These are phyloP conservation scores for Eremochloa ophiuroides DNA, from an alignment of 176 grass and related monocot genomes.

Conservation along the genomic window DNA sequence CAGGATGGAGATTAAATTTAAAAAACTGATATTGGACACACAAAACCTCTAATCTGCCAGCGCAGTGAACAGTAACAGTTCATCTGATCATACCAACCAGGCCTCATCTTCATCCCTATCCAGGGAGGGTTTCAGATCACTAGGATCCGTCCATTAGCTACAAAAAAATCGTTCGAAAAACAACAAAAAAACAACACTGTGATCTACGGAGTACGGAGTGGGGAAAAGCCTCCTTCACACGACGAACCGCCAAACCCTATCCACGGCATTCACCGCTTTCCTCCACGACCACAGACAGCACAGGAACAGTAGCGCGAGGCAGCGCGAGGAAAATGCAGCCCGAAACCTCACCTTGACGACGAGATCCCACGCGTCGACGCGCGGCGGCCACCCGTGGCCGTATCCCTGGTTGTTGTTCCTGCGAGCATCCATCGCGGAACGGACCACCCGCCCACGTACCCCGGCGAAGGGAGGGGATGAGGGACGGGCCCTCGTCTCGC, in stretches of 20 bases:
- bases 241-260: slow-evolving; percentile 15
- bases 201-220: neutral
- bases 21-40: neutral
- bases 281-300: neutral
- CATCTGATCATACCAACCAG: neutral
- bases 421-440: slow-evolving; percentile 22
- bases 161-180: neutral
- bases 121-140: neutral
- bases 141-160: neutral
- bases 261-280: neutral
- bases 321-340: neutral
- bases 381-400: neutral
- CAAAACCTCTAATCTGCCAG: neutral
- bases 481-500: neutral
- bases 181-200: neutral
- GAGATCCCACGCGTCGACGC: slow-evolving; percentile 24
- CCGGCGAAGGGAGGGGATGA: neutral
- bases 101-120: neutral
- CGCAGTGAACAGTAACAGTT: neutral
- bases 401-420: neutral
- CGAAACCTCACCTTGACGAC: slow-evolving; percentile 51
- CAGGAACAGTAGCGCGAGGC: neutral
- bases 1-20: neutral
- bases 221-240: neutral
- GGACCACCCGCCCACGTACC: neutral